A percentile compares a stretch with the other conserved stretches of the same genome.
Evolutionary conservation across 179 eudicot species (phyloP).

Genomic region (Amaranthus tricolor): DNA sequence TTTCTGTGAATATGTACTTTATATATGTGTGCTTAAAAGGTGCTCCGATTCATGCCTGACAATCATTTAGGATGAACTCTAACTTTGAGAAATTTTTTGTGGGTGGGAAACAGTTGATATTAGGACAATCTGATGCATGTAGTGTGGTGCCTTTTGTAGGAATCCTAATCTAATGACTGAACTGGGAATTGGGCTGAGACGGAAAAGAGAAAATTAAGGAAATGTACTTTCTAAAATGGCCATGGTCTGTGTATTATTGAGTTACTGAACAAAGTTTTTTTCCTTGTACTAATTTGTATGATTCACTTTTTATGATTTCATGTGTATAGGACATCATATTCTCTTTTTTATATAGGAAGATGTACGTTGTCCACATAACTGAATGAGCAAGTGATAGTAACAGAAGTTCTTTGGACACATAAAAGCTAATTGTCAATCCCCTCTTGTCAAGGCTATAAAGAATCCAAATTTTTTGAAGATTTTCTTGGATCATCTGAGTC

Average conservation of each 20-base stretch:
- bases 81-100: not conserved
- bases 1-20: not conserved
- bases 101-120: not conserved
- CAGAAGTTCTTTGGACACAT: no score
- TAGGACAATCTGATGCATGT: not conserved
- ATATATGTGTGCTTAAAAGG: not conserved
- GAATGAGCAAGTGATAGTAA: not conserved
- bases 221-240: not conserved
- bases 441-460: no score
- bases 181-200: not conserved
- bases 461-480: no score
- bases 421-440: no score
- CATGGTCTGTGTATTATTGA: not conserved
- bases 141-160: not conserved
- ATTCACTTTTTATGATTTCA: not conserved
- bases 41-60: not conserved
- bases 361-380: no score
- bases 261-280: not conserved
- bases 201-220: not conserved
- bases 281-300: not conserved
- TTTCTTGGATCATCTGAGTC: no score
- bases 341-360: not conserved
- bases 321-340: not conserved
- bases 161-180: not conserved
- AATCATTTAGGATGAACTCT: not conserved